Conservation (phyloP, 169 alveolate species). For the Plasmodium gonderi region DNA sequence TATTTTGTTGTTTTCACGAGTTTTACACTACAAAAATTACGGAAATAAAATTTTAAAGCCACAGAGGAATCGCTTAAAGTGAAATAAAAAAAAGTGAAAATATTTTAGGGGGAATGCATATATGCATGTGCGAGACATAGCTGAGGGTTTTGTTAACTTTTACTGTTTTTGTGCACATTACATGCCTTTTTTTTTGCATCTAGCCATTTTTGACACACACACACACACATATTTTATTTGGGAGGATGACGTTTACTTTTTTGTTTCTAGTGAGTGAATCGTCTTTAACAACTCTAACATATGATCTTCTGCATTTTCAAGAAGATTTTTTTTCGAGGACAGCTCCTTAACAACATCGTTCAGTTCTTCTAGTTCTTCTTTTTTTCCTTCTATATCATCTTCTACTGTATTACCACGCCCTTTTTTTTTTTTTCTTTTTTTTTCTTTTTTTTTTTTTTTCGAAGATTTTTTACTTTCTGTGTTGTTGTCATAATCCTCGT, state of each 20-base stretch:
- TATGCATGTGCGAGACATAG: not conserved
- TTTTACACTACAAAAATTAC: not conserved
- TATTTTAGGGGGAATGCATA: not conserved
- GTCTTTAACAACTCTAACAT: constrained; percentile 5
- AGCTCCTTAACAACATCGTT: constrained; percentile 21
- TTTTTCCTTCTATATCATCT: constrained; percentile 6
- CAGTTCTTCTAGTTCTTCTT: constrained; percentile 23
- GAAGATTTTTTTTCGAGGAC: constrained; percentile 13
- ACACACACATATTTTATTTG: too few species aligned
- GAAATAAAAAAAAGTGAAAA: not conserved
- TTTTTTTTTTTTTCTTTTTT: not conserved
- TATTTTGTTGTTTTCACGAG: not conserved
- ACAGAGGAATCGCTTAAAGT: too few species aligned
- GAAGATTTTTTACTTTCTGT: not conserved
- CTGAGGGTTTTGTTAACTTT: not conserved
- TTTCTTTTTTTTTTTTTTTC: not conserved
- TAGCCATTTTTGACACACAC: too few species aligned
- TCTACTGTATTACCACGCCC: not conserved
- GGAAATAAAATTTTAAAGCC: not conserved
- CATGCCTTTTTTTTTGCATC: too few species aligned
- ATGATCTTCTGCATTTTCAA: constrained; percentile 27
- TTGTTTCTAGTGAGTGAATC: constrained; percentile 27
- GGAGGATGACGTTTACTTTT: not conserved
- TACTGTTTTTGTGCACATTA: too few species aligned
- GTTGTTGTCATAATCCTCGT: not conserved